Conservation (phyloP, 805 yeast genomes). For the Yarrowia deformans region DNA sequence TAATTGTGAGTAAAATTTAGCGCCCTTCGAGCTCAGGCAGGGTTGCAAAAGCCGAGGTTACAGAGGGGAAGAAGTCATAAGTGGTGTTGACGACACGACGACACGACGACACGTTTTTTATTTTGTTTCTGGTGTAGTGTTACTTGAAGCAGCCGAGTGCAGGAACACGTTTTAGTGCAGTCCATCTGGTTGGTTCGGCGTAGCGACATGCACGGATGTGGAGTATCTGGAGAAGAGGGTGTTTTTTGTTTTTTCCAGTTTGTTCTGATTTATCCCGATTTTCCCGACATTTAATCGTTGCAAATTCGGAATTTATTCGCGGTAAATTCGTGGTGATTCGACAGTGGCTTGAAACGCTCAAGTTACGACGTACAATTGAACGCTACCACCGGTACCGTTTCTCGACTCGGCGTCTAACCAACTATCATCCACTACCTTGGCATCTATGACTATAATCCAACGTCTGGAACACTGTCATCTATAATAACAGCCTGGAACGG, state of each 20-base stretch:
- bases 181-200: conserved; percentile 22
- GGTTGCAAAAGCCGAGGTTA: too few species aligned
- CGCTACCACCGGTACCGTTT: too few species aligned
- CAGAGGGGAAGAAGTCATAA: too few species aligned
- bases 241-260: background rate
- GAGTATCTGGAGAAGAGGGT: background rate
- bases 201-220: conserved; percentile 2
- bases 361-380: too few species aligned
- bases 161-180: conserved; percentile 25
- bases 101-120: too few species aligned
- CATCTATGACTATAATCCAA: background rate
- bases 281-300: background rate
- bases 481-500: background rate
- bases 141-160: conserved; percentile 11
- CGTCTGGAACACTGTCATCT: background rate
- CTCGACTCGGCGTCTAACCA: too few species aligned
- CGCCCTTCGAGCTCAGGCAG: too few species aligned
- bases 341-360: too few species aligned
- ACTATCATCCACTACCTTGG: too few species aligned
- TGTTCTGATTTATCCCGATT: background rate
- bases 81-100: too few species aligned
- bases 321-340: background rate
- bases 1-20: too few species aligned
- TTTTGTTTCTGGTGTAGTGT: background rate
- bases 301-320: too few species aligned